Percentiles rank a stretch among this genome's conserved stretches.
Evolutionary conservation across 108 stramenopile species (phyloP).

Genomic region (Halocafeteria seosinensis): DNA sequence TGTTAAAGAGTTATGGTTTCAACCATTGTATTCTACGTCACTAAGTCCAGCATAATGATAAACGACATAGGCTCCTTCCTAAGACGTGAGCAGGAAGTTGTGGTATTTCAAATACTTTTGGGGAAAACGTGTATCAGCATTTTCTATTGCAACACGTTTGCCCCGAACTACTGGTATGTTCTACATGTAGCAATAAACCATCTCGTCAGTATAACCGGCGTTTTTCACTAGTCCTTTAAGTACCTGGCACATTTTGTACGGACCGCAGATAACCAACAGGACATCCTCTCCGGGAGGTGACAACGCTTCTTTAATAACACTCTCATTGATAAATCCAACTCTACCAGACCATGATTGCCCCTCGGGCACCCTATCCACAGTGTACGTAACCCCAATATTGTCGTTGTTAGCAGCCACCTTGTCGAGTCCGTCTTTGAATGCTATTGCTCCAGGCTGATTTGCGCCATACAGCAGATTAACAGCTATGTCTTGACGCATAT

Average conservation of each 20-base stretch:
- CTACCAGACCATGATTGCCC: constrained; percentile 29
- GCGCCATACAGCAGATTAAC: constrained; percentile 34
- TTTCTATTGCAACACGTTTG: too few species aligned
- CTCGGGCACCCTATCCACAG: not conserved
- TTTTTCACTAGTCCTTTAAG: constrained; percentile 18
- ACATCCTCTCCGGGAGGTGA: constrained; percentile 18
- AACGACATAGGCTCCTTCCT: too few species aligned
- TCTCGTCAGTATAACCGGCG: constrained; percentile 16
- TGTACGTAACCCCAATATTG: not conserved
- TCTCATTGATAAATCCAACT: constrained; percentile 29
- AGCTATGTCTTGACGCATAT: constrained; percentile 8
- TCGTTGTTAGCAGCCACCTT: not conserved
- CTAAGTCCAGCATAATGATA: too few species aligned
- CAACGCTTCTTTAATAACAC: not conserved
- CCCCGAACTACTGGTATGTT: too few species aligned
- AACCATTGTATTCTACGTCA: too few species aligned
- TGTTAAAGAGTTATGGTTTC: too few species aligned
- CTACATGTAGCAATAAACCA: constrained; percentile 24
- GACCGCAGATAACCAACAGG: constrained; percentile 36
- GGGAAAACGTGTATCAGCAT: too few species aligned
- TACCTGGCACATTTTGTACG: constrained; percentile 29
- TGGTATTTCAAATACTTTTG: too few species aligned
- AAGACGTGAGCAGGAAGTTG: too few species aligned
- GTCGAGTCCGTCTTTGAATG: constrained; percentile 21
- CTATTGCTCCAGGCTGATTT: constrained; percentile 25